Conservation (phyloP, 345 rosid genomes). For the Gossypium mustelinum region DNA sequence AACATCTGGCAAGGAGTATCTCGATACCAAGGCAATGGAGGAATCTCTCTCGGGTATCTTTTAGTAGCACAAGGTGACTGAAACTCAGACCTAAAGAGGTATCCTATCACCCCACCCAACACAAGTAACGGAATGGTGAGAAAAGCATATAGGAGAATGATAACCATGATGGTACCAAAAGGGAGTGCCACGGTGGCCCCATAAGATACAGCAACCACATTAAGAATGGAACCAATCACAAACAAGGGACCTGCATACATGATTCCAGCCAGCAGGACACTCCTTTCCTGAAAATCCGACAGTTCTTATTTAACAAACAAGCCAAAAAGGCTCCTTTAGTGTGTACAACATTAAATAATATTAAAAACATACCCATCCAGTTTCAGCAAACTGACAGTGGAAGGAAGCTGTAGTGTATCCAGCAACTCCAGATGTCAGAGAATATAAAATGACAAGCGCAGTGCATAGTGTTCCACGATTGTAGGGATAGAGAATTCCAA, state of each 20-base stretch:
- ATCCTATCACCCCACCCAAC: conserved; percentile 65
- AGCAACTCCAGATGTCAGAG: conserved; percentile 63
- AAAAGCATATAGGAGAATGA: conserved; percentile 45
- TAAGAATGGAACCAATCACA: conserved; percentile 43
- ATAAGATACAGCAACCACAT: conserved; percentile 58
- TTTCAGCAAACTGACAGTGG: conserved; percentile 53
- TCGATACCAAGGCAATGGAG: conserved; percentile 54
- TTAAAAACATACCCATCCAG: conserved; percentile 62
- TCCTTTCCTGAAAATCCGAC: conserved; percentile 47
- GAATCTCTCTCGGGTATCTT: conserved; percentile 60
- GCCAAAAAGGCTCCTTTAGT: not conserved
- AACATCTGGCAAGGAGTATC: conserved; percentile 62
- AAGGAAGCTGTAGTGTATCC: conserved; percentile 72
- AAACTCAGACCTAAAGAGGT: conserved; percentile 53
- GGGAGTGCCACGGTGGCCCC: conserved; percentile 81
- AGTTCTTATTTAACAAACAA: conserved; percentile 8
- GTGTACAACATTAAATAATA: not conserved
- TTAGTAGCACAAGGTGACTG: conserved; percentile 54
- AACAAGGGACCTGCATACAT: conserved; percentile 56
- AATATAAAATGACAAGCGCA: conserved; percentile 47
- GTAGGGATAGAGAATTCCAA: conserved; percentile 71
- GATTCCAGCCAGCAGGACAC: conserved; percentile 60
- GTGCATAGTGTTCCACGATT: conserved; percentile 58
- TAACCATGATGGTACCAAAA: conserved; percentile 60
- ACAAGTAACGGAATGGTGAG: conserved; percentile 56